Conservation (phyloP, 441 rosid genomes). For the Aleurites moluccanus region DNA sequence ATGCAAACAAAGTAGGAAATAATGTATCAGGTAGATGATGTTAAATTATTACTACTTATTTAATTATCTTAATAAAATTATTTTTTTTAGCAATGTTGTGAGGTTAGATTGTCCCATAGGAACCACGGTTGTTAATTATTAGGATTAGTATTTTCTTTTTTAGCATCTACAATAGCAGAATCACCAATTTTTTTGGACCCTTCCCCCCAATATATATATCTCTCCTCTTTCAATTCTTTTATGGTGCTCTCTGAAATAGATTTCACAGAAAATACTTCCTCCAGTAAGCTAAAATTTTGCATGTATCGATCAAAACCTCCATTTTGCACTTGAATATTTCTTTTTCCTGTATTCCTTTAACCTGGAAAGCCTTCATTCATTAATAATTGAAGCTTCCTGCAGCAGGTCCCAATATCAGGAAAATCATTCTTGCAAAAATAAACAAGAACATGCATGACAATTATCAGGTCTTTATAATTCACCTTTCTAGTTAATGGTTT, state of each 20-base stretch:
- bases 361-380: constrained; percentile 93
- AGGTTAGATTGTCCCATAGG: too few relatives aligned
- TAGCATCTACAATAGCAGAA: too few relatives aligned
- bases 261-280: constrained; percentile 65
- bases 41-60: background rate
- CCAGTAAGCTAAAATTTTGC: constrained; percentile 70
- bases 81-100: too few relatives aligned
- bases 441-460: constrained; percentile 10
- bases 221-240: constrained; percentile 30
- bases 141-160: too few relatives aligned
- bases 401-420: too few relatives aligned
- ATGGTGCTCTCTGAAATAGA: constrained; percentile 40
- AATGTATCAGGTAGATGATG: background rate
- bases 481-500: constrained; percentile 90
- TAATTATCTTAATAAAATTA: background rate
- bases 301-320: constrained; percentile 86
- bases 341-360: constrained; percentile 70
- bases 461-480: background rate
- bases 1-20: background rate
- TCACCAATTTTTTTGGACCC: too few relatives aligned
- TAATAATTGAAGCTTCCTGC: constrained; percentile 83
- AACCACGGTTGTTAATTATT: too few relatives aligned
- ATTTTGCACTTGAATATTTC: constrained; percentile 71
- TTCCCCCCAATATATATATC: too few relatives aligned
- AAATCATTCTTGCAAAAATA: constrained; percentile 5